phyloP scores from a whole-genome alignment of 768 basidiomycete species.

The Lepiota brunneoincarnata region DNA sequence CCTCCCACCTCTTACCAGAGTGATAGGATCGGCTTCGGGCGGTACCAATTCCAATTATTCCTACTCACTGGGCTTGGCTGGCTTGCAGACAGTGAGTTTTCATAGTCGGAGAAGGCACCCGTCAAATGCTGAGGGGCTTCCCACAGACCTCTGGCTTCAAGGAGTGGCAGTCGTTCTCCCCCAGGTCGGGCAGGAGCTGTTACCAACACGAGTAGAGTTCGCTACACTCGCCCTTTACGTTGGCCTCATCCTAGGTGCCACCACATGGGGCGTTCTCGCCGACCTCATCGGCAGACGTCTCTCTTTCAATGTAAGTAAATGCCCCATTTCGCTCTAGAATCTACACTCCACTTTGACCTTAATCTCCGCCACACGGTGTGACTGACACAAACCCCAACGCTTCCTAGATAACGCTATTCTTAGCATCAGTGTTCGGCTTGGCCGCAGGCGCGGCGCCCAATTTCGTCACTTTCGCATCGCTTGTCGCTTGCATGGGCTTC shows the following conservation, averaged over 20 bases:
- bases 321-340: not conserved
- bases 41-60: constrained; percentile 48
- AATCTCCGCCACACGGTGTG: not conserved
- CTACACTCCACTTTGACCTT: not conserved
- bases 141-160: constrained; percentile 42
- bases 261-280: constrained; percentile 46
- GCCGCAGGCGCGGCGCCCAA: constrained; percentile 60
- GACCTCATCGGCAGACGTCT: constrained; percentile 46
- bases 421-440: constrained; percentile 64
- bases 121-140: not conserved
- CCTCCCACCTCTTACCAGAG: not conserved
- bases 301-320: constrained; percentile 36
- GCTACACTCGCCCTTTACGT: constrained; percentile 45
- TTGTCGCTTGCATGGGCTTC: constrained; percentile 58
- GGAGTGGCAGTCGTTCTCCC: constrained; percentile 44
- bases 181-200: constrained; percentile 40
- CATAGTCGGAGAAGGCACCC: not conserved
- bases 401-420: constrained; percentile 69
- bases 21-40: constrained; percentile 45
- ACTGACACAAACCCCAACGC: not conserved
- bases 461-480: constrained; percentile 45
- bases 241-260: constrained; percentile 48
- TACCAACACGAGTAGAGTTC: constrained; percentile 41
- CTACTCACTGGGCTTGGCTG: constrained; percentile 45
- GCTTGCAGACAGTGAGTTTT: constrained; percentile 43